Base-by-base conservation (phyloP, 1,284 basidiomycete species). In the Gomphus bonarii region DNA sequence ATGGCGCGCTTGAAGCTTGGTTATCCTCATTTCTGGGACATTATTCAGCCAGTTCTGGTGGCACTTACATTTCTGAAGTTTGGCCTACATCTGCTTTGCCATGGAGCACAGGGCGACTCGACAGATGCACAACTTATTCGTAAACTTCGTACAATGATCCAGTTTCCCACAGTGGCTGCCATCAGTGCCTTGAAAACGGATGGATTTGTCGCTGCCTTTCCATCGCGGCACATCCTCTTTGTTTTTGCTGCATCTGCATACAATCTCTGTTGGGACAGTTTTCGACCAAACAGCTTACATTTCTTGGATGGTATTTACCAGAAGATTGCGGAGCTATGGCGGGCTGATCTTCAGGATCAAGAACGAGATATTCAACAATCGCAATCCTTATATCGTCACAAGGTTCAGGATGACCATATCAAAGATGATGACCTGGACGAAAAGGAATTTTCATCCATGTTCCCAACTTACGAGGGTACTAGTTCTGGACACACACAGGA, bases 391-490 rank as follows among this genome's bases (percentile, higher is more conserved):
- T 99, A 97, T 75, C 86, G 87, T 42, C 76, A 78, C 56, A 84
- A 80, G 46, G 77, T 79, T 30, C 78, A 83, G 33, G 72, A 89
- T 52, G 75, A 79, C 30, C 76, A 78, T 28, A 70, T 79, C 10
- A 79, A 78, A 11, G 95, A 94, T 60, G 81, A 81, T 10, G 88
- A 90, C 62, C 65, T 78, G 38, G 89, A 95, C 65, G 89, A 89
- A 67, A 75, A 77, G 60, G 95, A 97, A 65, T 91, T 97, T 67
- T 72, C 81, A 25, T 70, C 78, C 2, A 69, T 97, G 49, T 97
- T 98, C 70, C 93, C 95, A 1, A 81, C 84, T 20, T 97, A 87
- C 65, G 86, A 85, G 47, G 79, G 86, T 56, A 20, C 16, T 16
- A 77, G 77, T 25, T 69, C 86, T 28, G 66, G 68, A 43, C 65